These are phyloP conservation scores for Aspergillus bombycis DNA, from an alignment of 2,329 filamentous ascomycete species.

Conservation along the genomic window DNA sequence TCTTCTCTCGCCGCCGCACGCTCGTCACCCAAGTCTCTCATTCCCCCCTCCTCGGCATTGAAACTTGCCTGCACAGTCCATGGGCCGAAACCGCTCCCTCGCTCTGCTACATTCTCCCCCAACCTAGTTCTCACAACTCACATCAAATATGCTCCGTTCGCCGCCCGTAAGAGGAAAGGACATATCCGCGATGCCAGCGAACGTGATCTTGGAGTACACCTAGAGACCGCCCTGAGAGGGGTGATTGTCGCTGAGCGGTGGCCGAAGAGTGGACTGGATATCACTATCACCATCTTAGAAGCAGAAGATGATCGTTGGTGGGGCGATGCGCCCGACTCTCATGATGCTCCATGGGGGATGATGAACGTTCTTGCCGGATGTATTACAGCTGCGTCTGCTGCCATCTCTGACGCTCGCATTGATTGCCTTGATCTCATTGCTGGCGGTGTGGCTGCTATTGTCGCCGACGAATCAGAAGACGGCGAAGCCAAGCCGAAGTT, in stretches of 20 bases:
- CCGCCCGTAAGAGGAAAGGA: slow-evolving; percentile 76
- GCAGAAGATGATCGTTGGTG: slow-evolving; percentile 80
- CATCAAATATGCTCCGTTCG: slow-evolving; percentile 96
- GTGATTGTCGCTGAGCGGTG: slow-evolving; percentile 91
- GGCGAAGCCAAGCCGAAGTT: slow-evolving; percentile 32
- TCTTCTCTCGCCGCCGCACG: slow-evolving; percentile 47
- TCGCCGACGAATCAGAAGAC: slow-evolving; percentile 46
- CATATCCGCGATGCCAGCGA: slow-evolving; percentile 86
- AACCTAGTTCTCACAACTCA: slow-evolving; percentile 90
- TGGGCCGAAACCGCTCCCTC: slow-evolving; percentile 85
- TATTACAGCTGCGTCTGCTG: slow-evolving; percentile 90
- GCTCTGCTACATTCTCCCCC: slow-evolving; percentile 87
- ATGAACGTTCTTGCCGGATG: slow-evolving; percentile 92
- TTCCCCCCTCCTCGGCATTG: slow-evolving; percentile 65
- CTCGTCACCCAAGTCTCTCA: slow-evolving; percentile 51
- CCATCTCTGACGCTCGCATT: slow-evolving; percentile 90
- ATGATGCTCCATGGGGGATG: slow-evolving; percentile 74
- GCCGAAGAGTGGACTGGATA: slow-evolving; percentile 98
- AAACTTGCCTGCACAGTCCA: slow-evolving; percentile 94
- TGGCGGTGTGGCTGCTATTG: slow-evolving; percentile 84
- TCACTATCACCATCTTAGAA: slow-evolving; percentile 90
- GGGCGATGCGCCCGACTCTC: slow-evolving; percentile 55
- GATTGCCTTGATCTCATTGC: slow-evolving; percentile 91
- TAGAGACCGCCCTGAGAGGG: slow-evolving; percentile 87
- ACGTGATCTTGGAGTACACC: slow-evolving; percentile 84